Evolutionary conservation across 441 rosid species (phyloP).

Genomic region (Arabidopsis lyrata): DNA sequence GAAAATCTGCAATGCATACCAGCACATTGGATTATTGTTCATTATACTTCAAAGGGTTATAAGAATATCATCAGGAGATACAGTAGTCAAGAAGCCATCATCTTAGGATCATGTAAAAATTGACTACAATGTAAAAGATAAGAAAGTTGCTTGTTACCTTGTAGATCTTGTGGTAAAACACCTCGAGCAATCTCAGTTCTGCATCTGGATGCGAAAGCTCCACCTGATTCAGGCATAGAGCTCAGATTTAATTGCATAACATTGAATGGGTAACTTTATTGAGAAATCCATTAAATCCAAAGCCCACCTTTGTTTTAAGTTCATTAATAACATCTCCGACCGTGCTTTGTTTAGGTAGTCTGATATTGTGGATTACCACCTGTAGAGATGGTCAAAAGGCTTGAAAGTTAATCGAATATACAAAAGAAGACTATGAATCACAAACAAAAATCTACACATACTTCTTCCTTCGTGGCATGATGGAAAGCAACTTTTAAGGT

Average conservation of each 20-base stretch:
- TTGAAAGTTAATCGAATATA: constrained; percentile 22
- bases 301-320: constrained; percentile 66
- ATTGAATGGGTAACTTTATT: background rate
- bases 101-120: constrained; percentile 15
- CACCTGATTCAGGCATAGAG: constrained; percentile 54
- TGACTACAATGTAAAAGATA: constrained; percentile 18
- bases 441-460: constrained; percentile 45
- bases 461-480: constrained; percentile 80
- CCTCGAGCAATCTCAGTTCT: constrained; percentile 74
- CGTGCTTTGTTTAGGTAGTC: constrained; percentile 78
- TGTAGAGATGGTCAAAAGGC: constrained; percentile 44
- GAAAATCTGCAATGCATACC: constrained; percentile 60
- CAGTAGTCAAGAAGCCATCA: constrained; percentile 16
- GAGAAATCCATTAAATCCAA: constrained; percentile 1
- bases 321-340: constrained; percentile 79
- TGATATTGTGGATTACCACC: constrained; percentile 72
- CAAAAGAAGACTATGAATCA: constrained; percentile 28
- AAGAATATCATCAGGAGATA: constrained; percentile 20
- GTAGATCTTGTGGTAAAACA: constrained; percentile 74
- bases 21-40: constrained; percentile 10
- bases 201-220: constrained; percentile 74
- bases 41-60: constrained; percentile 14
- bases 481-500: constrained; percentile 78
- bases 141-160: constrained; percentile 54
- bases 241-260: constrained; percentile 22